Percentiles rank a stretch among this genome's conserved stretches.
phyloP scores from a whole-genome alignment of 2,329 filamentous ascomycete species.

The Harringtonia lauricola region DNA sequence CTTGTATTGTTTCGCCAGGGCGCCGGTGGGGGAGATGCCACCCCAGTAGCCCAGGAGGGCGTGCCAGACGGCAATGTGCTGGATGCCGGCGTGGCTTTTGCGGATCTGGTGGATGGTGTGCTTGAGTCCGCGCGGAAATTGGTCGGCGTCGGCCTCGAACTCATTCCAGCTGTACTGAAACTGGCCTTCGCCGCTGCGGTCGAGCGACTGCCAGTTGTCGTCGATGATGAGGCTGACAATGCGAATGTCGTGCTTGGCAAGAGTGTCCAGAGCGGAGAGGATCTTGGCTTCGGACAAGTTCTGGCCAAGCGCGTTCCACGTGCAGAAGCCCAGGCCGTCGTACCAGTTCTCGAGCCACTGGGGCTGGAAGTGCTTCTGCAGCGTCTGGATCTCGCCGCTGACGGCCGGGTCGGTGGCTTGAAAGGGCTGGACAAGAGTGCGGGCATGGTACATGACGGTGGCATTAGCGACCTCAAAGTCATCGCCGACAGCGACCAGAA shows the following conservation, averaged over 20 bases:
- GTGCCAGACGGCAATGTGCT: constrained; percentile 90
- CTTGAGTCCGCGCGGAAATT: constrained; percentile 73
- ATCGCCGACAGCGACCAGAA: constrained; percentile 62
- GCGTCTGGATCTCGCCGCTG: constrained; percentile 18
- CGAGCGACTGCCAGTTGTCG: constrained; percentile 87
- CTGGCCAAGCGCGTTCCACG: constrained; percentile 90
- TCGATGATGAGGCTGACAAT: constrained; percentile 87
- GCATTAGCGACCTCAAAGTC: constrained; percentile 67
- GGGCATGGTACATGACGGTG: constrained; percentile 79
- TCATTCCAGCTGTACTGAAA: constrained; percentile 59
- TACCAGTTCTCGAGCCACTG: constrained; percentile 82
- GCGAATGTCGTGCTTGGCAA: constrained; percentile 62
- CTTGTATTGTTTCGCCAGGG: constrained; percentile 68
- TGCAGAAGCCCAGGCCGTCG: constrained; percentile 89
- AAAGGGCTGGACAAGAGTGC: constrained; percentile 43
- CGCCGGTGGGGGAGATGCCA: constrained; percentile 64
- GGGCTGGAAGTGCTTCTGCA: constrained; percentile 37
- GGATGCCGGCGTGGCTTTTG: constrained; percentile 56
- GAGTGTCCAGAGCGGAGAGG: constrained; percentile 57
- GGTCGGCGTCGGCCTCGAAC: constrained; percentile 73
- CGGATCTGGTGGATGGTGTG: constrained; percentile 60
- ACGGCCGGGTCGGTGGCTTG: neutral
- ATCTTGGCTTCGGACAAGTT: constrained; percentile 72
- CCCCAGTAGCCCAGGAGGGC: constrained; percentile 85
- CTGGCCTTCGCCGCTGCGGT: constrained; percentile 33